These are phyloP conservation scores for Boletus rubroflammeus DNA, from an alignment of 768 basidiomycete species.

Conservation along the genomic window DNA sequence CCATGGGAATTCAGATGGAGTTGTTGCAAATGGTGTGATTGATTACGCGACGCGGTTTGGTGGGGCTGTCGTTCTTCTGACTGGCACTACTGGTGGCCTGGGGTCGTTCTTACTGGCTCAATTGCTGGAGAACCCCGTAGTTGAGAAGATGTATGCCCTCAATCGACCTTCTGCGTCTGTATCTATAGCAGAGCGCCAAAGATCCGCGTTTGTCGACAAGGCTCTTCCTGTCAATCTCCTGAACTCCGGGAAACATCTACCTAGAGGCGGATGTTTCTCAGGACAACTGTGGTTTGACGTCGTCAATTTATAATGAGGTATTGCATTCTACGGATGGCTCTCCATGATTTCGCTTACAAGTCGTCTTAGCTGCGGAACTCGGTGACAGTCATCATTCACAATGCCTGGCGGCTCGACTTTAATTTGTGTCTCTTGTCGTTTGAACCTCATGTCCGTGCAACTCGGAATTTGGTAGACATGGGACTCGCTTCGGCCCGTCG, in stretches of 20 bases:
- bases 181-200: conserved; percentile 27
- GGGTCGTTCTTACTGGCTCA: conserved; percentile 37
- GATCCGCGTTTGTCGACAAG: conserved; percentile 34
- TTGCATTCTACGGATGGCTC: background rate
- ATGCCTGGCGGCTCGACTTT: conserved; percentile 43
- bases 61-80: conserved; percentile 22
- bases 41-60: background rate
- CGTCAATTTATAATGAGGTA: conserved; percentile 30
- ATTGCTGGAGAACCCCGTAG: conserved; percentile 23
- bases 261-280: conserved; percentile 37
- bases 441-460: conserved; percentile 34
- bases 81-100: conserved; percentile 43
- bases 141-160: conserved; percentile 33
- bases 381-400: conserved; percentile 34
- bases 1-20: background rate
- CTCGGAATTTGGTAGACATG: conserved; percentile 33
- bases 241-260: conserved; percentile 29
- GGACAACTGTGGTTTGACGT: conserved; percentile 29
- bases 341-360: background rate
- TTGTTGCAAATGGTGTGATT: background rate
- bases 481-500: background rate
- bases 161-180: conserved; percentile 25
- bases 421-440: conserved; percentile 37
- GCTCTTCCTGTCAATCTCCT: conserved; percentile 33
- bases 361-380: conserved; percentile 15